Base-by-base conservation (phyloP, 2,329 filamentous ascomycete genomes). In the Pseudogymnoascus sp. region DNA sequence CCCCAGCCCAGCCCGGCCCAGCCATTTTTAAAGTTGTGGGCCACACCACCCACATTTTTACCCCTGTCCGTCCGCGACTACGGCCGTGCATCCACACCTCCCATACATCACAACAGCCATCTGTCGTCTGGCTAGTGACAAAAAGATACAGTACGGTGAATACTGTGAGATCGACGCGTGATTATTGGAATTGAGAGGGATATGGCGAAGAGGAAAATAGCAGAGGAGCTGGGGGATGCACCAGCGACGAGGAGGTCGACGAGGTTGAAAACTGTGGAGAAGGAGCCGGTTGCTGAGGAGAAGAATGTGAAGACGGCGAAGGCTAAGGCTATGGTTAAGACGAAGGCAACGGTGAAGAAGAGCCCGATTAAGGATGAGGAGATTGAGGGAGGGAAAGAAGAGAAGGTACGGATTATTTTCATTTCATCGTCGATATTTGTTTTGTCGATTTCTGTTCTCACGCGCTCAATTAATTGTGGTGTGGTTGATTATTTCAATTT, bases 341-440 rank as follows among this genome's bases (percentile, higher is more conserved):
- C 16, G 73, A 77, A 68, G 82, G 81, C 23, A 84, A 80, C 65
- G 78, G 37, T 39, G 2, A 41, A 82, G 66, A 75, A 77, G 62
- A 73, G 77, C 1, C 73, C 79, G 21, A 74, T 85, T 0, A 70
- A 80, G 19, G 75, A 79, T 3, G 72, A 73, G 62, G 69, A 67
- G 41, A 67, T 1, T 43, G 39, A 43, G 16, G 16, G 10, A 1
- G 16, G 4, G n/a, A 21, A 43, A 4, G 39, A 43, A 43, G 39
- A 4, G 6, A 43, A 43, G 39, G 39, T 43, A 43, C 11, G 39
- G 37, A 16, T 16, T 43, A 4, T 41, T 16, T 19, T 28, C 4
- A 28, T 28, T 41, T 41, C 4, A 41, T 19, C 16, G 23, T 41
- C 3, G 3, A 16, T 6, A 10, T 41, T 19, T 8, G 39, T 2